These are phyloP conservation scores for Apophysomyces ossiformis DNA, from an alignment of 371 early-diverging fungal species.

Conservation along the genomic window DNA sequence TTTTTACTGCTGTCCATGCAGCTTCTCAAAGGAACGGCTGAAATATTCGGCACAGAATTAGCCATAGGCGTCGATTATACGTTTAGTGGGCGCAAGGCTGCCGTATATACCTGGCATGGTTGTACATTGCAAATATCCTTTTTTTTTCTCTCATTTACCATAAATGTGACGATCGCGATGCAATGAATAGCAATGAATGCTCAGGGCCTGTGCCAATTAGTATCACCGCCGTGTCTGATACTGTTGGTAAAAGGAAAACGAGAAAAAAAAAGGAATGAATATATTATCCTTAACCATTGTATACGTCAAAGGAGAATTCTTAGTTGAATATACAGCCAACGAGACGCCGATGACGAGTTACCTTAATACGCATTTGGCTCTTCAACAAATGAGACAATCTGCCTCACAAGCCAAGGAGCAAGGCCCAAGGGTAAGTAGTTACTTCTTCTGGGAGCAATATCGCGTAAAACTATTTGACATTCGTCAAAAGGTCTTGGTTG, in stretches of 20 bases:
- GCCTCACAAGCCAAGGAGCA: constrained; percentile 52
- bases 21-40: constrained; percentile 82
- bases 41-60: constrained; percentile 92
- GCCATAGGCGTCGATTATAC: constrained; percentile 75
- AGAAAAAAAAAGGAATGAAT: no score
- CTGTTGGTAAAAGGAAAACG: not conserved
- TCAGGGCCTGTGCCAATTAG: no score
- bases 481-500: constrained; percentile 67
- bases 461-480: not conserved
- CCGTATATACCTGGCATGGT: constrained; percentile 95
- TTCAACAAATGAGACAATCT: constrained; percentile 76
- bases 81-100: constrained; percentile 85
- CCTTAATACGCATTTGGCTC: constrained; percentile 85
- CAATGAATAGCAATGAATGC: no score
- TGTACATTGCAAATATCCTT: constrained; percentile 73
- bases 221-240: no score
- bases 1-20: constrained; percentile 23
- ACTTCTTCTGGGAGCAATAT: not conserved
- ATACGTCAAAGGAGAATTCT: constrained; percentile 67
- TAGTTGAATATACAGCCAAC: constrained; percentile 86
- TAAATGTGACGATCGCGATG: no score
- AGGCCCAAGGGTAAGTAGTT: constrained; percentile 70
- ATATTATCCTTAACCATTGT: constrained; percentile 23
- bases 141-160: constrained; percentile 13
- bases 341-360: constrained; percentile 95